Conservation (phyloP, 129 eudicot genomes). For the Escallonia herrerae region DNA sequence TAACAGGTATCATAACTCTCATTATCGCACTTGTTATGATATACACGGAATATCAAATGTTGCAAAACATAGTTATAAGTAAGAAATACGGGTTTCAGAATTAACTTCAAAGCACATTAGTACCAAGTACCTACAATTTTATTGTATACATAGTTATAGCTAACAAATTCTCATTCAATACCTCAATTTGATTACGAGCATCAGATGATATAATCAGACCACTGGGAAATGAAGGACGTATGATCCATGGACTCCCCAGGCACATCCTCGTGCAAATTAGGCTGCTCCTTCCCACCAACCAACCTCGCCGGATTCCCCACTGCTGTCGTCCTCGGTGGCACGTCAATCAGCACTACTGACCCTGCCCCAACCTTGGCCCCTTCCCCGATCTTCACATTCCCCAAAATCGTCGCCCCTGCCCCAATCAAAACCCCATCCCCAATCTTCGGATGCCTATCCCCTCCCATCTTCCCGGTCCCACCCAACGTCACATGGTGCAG, state of each 20-base stretch:
- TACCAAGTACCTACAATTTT: too few relatives aligned
- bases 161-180: too few relatives aligned
- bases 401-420: slow-evolving; percentile 72
- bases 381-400: slow-evolving; percentile 56
- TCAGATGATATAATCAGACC: slow-evolving; percentile 78
- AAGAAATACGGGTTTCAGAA: too few relatives aligned
- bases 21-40: too few relatives aligned
- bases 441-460: slow-evolving; percentile 76
- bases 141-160: too few relatives aligned
- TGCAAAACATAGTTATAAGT: too few relatives aligned
- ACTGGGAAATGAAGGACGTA: slow-evolving; percentile 56
- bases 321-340: slow-evolving; percentile 77
- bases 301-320: slow-evolving; percentile 84
- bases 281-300: slow-evolving; percentile 65
- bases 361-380: slow-evolving; percentile 89
- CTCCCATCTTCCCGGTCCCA: slow-evolving; percentile 67
- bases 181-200: neutral
- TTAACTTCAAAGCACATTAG: too few relatives aligned
- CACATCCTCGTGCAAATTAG: slow-evolving; percentile 41
- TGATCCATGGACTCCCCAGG: slow-evolving; percentile 85
- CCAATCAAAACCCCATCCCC: slow-evolving; percentile 82
- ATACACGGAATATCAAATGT: too few relatives aligned
- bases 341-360: slow-evolving; percentile 70
- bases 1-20: too few relatives aligned
- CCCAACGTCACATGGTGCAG: slow-evolving; percentile 85